These are phyloP conservation scores for Lipomyces mesembrius DNA, from an alignment of 805 yeast genomes.

Conservation along the genomic window DNA sequence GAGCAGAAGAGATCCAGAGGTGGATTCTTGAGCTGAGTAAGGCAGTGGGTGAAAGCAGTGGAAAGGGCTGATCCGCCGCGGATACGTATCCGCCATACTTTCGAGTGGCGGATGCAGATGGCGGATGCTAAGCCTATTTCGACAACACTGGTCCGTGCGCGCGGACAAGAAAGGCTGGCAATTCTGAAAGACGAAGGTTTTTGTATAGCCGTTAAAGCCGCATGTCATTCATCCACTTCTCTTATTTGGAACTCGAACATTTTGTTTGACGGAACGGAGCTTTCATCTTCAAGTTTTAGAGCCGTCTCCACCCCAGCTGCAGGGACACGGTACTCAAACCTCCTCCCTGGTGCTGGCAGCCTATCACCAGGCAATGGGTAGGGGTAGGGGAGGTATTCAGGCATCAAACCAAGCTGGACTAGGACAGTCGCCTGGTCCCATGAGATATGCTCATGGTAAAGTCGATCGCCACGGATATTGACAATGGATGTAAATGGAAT, in stretches of 20 bases:
- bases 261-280: background rate
- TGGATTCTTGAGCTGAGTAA: background rate
- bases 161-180: too few species aligned
- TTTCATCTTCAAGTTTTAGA: background rate
- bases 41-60: background rate
- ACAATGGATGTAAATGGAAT: background rate
- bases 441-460: background rate
- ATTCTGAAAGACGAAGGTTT: too few species aligned
- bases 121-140: too few species aligned
- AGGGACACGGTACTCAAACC: conserved; percentile 1
- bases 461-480: background rate
- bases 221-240: background rate
- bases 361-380: background rate
- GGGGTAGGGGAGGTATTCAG: background rate
- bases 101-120: too few species aligned
- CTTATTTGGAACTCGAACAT: background rate
- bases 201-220: too few species aligned
- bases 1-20: background rate
- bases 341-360: background rate
- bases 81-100: too few species aligned
- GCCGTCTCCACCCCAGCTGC: background rate
- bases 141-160: too few species aligned
- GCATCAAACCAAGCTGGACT: background rate
- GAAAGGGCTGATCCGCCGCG: too few species aligned
- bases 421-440: conserved; percentile 1